phyloP scores from a whole-genome alignment of 2,329 filamentous ascomycete genomes.

The Hysterium pulicare region DNA sequence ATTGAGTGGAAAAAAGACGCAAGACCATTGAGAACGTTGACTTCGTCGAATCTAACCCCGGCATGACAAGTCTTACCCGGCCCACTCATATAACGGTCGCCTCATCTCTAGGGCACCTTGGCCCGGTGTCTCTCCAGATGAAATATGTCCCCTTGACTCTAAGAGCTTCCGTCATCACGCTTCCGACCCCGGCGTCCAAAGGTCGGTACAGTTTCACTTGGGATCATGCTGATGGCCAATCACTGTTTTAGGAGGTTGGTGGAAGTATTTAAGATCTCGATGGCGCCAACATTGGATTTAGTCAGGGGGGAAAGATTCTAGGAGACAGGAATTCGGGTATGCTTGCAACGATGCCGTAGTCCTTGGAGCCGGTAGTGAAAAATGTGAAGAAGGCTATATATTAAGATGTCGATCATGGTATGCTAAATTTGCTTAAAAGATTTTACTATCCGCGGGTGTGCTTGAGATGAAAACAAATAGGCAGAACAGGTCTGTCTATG shows the following conservation, averaged over 20 bases:
- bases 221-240: slow-evolving; percentile 55
- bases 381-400: slow-evolving; percentile 24
- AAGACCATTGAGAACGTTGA: slow-evolving; percentile 28
- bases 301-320: slow-evolving; percentile 28
- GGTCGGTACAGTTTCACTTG: slow-evolving; percentile 50
- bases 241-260: slow-evolving; percentile 51
- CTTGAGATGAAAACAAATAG: too few relatives aligned
- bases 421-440: too few relatives aligned
- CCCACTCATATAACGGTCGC: slow-evolving; percentile 37
- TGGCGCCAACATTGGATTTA: slow-evolving; percentile 49
- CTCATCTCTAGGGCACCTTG: slow-evolving; percentile 37
- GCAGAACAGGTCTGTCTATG: too few relatives aligned
- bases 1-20: slow-evolving; percentile 21
- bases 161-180: slow-evolving; percentile 48
- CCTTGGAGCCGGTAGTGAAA: slow-evolving; percentile 23
- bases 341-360: slow-evolving; percentile 26
- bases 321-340: slow-evolving; percentile 35
- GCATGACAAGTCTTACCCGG: slow-evolving; percentile 37
- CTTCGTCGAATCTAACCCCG: slow-evolving; percentile 47
- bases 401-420: too few relatives aligned
- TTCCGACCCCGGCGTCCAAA: slow-evolving; percentile 46
- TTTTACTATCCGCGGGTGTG: too few relatives aligned
- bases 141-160: slow-evolving; percentile 53
- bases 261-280: slow-evolving; percentile 50
- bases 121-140: slow-evolving; percentile 52